phyloP scores from a whole-genome alignment of 305 asterid species.

The Fraxinus latifolia region DNA sequence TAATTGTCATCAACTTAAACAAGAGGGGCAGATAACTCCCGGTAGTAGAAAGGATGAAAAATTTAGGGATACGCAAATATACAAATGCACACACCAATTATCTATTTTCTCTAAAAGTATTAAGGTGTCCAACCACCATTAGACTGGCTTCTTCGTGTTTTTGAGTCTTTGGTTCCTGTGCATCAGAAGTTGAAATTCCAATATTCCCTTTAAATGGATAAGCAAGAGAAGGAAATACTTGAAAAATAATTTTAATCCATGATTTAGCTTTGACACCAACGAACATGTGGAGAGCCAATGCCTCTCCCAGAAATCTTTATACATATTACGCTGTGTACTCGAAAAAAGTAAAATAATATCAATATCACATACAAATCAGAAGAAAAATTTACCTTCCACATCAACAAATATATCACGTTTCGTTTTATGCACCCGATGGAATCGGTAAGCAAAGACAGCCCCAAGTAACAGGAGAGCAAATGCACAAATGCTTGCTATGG shows the following conservation, averaged over 20 bases:
- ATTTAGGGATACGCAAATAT: not conserved
- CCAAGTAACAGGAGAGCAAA: slow-evolving; percentile 62
- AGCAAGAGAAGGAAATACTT: not conserved
- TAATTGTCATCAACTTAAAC: not conserved
- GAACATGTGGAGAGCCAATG: not conserved
- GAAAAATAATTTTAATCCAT: not conserved
- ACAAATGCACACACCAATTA: not conserved
- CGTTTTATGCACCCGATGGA: slow-evolving; percentile 34
- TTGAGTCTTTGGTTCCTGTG: not conserved
- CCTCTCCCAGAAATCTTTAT: not conserved
- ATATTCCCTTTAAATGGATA: not conserved
- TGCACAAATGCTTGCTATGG: slow-evolving; percentile 52
- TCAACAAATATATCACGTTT: slow-evolving; percentile 52
- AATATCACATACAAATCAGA: not conserved
- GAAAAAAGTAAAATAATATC: not conserved
- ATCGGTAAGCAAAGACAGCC: slow-evolving; percentile 44
- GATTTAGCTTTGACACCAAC: not conserved
- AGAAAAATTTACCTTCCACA: slow-evolving; percentile 50
- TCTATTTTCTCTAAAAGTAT: not conserved
- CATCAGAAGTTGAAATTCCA: not conserved
- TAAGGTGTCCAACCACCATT: not conserved
- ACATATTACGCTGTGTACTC: not conserved
- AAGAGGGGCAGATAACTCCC: not conserved
- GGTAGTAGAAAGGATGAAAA: not conserved
- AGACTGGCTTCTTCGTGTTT: not conserved